A percentile compares a stretch with the other conserved stretches of the same genome.
phyloP scores from a whole-genome alignment of 805 yeast genomes.

The Jamesozyma lodderae region DNA sequence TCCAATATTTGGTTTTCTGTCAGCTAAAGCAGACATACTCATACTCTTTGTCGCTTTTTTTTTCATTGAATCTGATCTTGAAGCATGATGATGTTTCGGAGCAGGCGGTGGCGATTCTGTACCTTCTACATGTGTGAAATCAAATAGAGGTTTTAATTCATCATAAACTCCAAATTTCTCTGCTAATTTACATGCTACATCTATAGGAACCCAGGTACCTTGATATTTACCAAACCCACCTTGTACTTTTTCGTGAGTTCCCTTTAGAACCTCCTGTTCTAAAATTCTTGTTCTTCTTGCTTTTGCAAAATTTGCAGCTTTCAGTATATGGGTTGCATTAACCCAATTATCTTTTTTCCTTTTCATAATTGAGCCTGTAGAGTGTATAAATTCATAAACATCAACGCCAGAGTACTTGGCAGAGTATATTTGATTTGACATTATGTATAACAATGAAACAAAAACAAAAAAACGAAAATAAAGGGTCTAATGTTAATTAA shows the following conservation, averaged over 20 bases:
- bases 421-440: slow-evolving; percentile 43
- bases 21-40: slow-evolving; percentile 13
- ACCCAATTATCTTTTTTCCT: slow-evolving; percentile 72
- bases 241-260: slow-evolving; percentile 85
- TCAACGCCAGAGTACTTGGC: slow-evolving; percentile 77
- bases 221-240: slow-evolving; percentile 97
- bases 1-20: slow-evolving; percentile 26
- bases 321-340: slow-evolving; percentile 89
- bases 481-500: no score
- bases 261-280: slow-evolving; percentile 84
- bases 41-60: slow-evolving; percentile 24
- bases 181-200: slow-evolving; percentile 61
- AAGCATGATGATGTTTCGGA: slow-evolving; percentile 59
- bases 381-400: slow-evolving; percentile 64
- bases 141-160: slow-evolving; percentile 57
- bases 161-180: slow-evolving; percentile 54
- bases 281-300: slow-evolving; percentile 87
- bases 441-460: not conserved
- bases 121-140: slow-evolving; percentile 45
- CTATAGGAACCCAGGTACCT: slow-evolving; percentile 92
- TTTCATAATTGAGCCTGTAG: slow-evolving; percentile 69
- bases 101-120: slow-evolving; percentile 48
- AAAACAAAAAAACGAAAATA: no score
- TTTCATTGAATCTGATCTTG: slow-evolving; percentile 34
- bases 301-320: slow-evolving; percentile 88